Evolutionary conservation across 345 rosid species (phyloP).

Genomic region (Citropsis articulata): DNA sequence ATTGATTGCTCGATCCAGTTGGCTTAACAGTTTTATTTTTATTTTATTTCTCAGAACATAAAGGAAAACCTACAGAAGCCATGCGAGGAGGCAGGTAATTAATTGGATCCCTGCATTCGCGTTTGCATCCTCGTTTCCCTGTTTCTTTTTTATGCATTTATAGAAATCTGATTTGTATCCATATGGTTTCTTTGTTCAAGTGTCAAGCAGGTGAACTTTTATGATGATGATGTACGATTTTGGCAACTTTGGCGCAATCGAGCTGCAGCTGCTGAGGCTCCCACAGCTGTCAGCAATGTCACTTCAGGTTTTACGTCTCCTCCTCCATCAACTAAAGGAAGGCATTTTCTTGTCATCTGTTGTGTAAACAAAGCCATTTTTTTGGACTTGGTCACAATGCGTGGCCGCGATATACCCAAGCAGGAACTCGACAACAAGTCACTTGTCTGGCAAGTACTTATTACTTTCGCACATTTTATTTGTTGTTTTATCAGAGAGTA

Average conservation of each 20-base stretch:
- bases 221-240: constrained; percentile 89
- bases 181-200: constrained; percentile 30
- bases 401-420: constrained; percentile 96
- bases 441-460: constrained; percentile 66
- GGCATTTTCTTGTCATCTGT: constrained; percentile 94
- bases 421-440: constrained; percentile 94
- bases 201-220: constrained; percentile 94
- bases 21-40: background rate
- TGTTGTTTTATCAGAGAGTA: background rate
- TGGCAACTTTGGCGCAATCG: constrained; percentile 98
- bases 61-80: constrained; percentile 88
- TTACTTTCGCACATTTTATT: constrained; percentile 1
- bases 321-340: constrained; percentile 85
- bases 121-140: background rate
- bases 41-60: constrained; percentile 42
- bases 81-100: constrained; percentile 91
- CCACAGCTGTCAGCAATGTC: constrained; percentile 75
- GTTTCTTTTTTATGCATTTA: background rate
- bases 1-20: background rate
- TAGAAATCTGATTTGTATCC: background rate
- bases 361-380: constrained; percentile 96
- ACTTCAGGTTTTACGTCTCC: constrained; percentile 82
- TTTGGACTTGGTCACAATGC: constrained; percentile 96
- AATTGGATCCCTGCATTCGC: constrained; percentile 6
- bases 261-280: constrained; percentile 94